Evolutionary conservation across 257 asterid genomes (phyloP), one percentile per base, ranked within the genome.

Genomic region (Verbascum thapsus): DNA sequence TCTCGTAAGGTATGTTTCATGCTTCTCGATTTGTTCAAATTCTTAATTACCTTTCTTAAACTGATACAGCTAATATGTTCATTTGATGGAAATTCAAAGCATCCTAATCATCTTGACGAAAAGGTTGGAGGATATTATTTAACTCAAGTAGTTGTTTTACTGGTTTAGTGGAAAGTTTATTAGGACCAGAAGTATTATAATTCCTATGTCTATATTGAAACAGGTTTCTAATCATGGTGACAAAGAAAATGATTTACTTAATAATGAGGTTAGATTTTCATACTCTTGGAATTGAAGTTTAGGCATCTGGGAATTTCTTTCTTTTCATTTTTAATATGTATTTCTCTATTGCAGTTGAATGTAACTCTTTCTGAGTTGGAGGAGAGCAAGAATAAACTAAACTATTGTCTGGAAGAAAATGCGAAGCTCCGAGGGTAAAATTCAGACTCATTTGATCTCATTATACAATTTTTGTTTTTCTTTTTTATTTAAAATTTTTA

Each of bases 371-470:
- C 57, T 11, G 91, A 87, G 78, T 75, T 92, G 65, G 92, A 87
- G 74, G 88, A 78, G 63, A 82, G 83, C 74, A 83, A 81, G 71
- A 72, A 66, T 19, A 87, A 87, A 55, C 80, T 87, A 16, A 75
- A 79, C 61, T 37, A 69, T 78, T 79, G 82, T 69, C 76, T 85
- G 44, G 94, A 83, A 66, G 81, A 86, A 75, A 92, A 89, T 77
- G 78, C 82, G 66, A 81, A 76, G 78, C 94, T 89, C 72, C 77
- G 75, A 67, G 58, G 94, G 99, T 87, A 73, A 72, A n/a, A 18
- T 18, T 60, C 63, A 18, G 47, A n/a, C 45, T 67, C 16, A 19
- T 69, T 52, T 64, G 48, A 60, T 15, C 43, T 44, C 11, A 40
- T 19, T n/a, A n/a, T n/a, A n/a, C n/a, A n/a, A n/a, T 22, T 72